Conservation (phyloP, 768 basidiomycete genomes). For the Mycena venus region DNA sequence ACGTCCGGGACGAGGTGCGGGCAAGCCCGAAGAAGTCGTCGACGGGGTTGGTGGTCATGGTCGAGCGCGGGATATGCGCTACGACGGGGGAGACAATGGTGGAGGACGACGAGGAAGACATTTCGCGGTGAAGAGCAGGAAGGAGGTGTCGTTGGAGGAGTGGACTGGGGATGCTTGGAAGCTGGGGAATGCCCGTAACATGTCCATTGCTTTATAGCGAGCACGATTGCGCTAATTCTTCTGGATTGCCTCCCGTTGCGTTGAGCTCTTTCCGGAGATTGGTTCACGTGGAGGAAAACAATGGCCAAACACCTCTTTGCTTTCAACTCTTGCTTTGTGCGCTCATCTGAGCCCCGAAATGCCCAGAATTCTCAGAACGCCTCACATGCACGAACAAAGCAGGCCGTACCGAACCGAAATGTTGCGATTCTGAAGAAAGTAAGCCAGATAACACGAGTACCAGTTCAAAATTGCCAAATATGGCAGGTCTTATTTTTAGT, state of each 20-base stretch:
- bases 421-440: background rate
- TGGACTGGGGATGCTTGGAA: background rate
- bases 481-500: conserved; percentile 1
- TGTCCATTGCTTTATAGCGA: background rate
- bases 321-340: conserved; percentile 9
- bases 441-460: background rate
- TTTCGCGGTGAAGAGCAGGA: background rate
- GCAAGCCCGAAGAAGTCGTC: conserved; percentile 52
- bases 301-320: background rate
- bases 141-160: background rate
- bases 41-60: conserved; percentile 41
- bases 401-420: no score
- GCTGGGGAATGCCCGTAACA: background rate
- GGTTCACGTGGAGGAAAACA: background rate
- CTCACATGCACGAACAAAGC: background rate
- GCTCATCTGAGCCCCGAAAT: background rate
- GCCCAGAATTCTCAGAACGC: no score
- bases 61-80: conserved; percentile 1
- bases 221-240: background rate
- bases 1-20: conserved; percentile 33
- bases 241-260: background rate
- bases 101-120: background rate
- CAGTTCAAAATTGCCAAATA: conserved; percentile 1
- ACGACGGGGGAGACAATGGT: background rate
- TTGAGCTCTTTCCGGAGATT: background rate